A percentile compares a stretch with the other conserved stretches of the same genome.
These are phyloP conservation scores for Syzygium aromaticum DNA, from an alignment of 345 rosid species.

Conservation along the genomic window DNA sequence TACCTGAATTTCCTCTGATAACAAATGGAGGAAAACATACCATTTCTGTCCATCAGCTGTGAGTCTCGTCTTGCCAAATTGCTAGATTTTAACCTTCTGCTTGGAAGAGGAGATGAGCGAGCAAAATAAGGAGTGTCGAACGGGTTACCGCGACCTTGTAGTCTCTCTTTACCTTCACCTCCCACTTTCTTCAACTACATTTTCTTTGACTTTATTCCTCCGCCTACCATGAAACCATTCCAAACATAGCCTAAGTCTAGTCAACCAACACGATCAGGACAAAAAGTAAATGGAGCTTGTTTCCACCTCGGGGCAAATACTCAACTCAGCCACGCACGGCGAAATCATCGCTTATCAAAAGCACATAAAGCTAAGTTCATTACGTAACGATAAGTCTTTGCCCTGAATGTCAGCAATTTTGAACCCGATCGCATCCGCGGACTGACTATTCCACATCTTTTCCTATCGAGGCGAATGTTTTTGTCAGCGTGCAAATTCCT, in stretches of 20 bases:
- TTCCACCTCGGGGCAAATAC: neutral
- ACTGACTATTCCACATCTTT: accelerated
- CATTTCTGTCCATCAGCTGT: neutral
- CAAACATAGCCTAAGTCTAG: neutral
- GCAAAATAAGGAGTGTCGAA: no score
- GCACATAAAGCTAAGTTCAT: neutral
- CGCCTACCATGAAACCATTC: neutral
- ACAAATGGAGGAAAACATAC: neutral
- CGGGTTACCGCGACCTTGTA: neutral
- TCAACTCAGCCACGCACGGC: neutral
- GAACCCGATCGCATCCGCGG: no score
- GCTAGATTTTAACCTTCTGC: neutral
- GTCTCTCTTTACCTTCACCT: neutral
- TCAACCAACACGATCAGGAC: neutral
- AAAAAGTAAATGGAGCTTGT: neutral
- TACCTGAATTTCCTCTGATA: neutral
- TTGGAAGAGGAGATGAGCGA: neutral
- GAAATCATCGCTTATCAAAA: neutral
- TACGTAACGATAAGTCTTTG: accelerated
- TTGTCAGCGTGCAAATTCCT: accelerated
- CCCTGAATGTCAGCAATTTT: no score
- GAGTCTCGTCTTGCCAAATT: neutral
- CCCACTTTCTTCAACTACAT: neutral
- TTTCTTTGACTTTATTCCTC: neutral
- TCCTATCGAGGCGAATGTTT: neutral